phyloP scores from a whole-genome alignment of 2,329 filamentous ascomycete genomes.

The Lomentospora prolificans region DNA sequence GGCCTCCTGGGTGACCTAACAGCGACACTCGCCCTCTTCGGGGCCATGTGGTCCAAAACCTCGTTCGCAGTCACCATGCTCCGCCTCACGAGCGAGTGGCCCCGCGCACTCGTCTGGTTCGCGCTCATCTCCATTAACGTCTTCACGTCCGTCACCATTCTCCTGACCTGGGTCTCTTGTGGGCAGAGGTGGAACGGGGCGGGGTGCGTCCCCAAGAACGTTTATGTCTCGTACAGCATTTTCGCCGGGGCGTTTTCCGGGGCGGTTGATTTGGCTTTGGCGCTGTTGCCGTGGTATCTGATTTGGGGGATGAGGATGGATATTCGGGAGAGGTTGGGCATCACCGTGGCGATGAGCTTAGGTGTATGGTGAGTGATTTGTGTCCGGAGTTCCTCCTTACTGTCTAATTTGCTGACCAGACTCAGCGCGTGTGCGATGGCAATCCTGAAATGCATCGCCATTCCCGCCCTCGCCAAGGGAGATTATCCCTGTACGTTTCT shows the following conservation, averaged over 20 bases:
- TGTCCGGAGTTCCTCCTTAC: background rate
- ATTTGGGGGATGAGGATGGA: background rate
- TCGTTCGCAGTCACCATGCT: constrained; percentile 20
- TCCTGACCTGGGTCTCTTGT: constrained; percentile 18
- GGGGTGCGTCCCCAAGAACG: background rate
- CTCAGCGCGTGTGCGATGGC: background rate
- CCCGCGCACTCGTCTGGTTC: constrained; percentile 17
- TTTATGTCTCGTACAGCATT: background rate
- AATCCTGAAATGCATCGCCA: background rate
- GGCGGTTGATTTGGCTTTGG: background rate
- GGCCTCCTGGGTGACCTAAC: background rate
- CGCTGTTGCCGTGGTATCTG: background rate
- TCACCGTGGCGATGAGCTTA: background rate
- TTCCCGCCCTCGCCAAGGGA: background rate
- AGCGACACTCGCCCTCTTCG: background rate
- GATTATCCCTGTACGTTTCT: background rate
- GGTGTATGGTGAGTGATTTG: background rate
- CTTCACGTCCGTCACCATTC: constrained; percentile 12
- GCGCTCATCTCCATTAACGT: constrained; percentile 16
- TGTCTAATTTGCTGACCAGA: background rate
- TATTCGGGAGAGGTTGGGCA: background rate
- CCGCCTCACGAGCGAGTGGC: constrained; percentile 16
- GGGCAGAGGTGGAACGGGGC: constrained; percentile 12
- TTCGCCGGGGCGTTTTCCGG: background rate
- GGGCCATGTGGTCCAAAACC: constrained; percentile 17